Conservation (phyloP, 2,329 filamentous ascomycete genomes). For the Epichloe scottii region DNA sequence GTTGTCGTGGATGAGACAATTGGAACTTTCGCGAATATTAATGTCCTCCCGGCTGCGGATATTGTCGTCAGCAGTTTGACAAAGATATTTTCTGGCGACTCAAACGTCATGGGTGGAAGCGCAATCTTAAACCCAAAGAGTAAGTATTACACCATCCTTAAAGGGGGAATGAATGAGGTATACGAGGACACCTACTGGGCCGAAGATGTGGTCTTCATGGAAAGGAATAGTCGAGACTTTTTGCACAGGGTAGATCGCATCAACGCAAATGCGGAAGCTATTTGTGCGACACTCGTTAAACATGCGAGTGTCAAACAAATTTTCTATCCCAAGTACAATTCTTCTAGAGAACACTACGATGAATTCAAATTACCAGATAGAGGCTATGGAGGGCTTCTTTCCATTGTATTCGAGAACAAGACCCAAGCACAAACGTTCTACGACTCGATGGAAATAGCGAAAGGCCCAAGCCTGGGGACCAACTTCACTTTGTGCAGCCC, state of each 20-base stretch:
- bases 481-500: conserved; percentile 92
- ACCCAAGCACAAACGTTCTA: conserved; percentile 70
- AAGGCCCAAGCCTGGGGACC: conserved; percentile 88
- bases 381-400: conserved; percentile 84
- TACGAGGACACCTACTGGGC: conserved; percentile 91
- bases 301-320: conserved; percentile 58
- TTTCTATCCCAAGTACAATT: conserved; percentile 75
- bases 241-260: conserved; percentile 68
- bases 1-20: conserved; percentile 94
- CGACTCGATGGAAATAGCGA: conserved; percentile 74
- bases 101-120: conserved; percentile 94
- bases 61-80: conserved; percentile 90
- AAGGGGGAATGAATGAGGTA: conserved; percentile 46
- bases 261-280: conserved; percentile 72
- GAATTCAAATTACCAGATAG: conserved; percentile 58
- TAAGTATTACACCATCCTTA: conserved; percentile 60
- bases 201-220: conserved; percentile 88
- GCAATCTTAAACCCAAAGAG: conserved; percentile 51
- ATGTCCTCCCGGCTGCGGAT: conserved; percentile 81
- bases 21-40: conserved; percentile 90
- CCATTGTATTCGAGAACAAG: conserved; percentile 62
- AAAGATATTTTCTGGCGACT: conserved; percentile 94
- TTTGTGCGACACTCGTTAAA: conserved; percentile 57
- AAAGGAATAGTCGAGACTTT: conserved; percentile 92
- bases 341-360: conserved; percentile 64